phyloP scores from a whole-genome alignment of 495 filamentous ascomycete species.

The Tuber magnatum region DNA sequence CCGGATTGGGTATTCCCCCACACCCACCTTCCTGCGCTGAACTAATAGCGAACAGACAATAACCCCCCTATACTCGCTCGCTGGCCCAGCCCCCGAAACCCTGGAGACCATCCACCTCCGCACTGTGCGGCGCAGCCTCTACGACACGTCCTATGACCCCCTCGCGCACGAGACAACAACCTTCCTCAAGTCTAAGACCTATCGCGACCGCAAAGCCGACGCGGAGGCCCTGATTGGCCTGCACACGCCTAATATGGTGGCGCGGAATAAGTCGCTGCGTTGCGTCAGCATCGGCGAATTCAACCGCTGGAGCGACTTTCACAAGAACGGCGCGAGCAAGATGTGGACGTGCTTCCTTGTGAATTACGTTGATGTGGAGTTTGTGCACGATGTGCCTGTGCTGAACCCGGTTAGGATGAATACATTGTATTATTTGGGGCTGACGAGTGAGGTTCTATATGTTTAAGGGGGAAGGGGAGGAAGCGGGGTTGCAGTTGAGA shows the following conservation, averaged over 20 bases:
- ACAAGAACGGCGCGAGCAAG: conserved; percentile 11
- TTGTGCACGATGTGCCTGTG: conserved; percentile 10
- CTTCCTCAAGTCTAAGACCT: conserved; percentile 19
- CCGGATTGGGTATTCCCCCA: background rate
- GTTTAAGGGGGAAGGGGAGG: background rate
- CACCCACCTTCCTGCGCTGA: conserved; percentile 1
- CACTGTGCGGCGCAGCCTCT: conserved; percentile 12
- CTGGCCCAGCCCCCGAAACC: conserved; percentile 2
- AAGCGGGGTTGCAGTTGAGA: background rate
- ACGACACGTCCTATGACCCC: conserved; percentile 6
- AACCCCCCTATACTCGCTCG: background rate
- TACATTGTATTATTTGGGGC: conserved; percentile 13
- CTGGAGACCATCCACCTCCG: conserved; percentile 21
- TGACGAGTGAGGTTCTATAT: conserved; percentile 16
- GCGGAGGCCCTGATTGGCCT: conserved; percentile 15
- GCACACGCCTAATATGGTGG: background rate
- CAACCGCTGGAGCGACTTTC: conserved; percentile 8
- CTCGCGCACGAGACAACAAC: conserved; percentile 7
- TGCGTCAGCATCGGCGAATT: conserved; percentile 15
- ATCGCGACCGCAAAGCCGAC: conserved; percentile 17
- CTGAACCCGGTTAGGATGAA: conserved; percentile 16
- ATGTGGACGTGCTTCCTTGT: conserved; percentile 19
- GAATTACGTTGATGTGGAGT: conserved; percentile 20
- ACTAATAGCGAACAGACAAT: background rate
- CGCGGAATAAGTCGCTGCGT: conserved; percentile 8